Evolutionary conservation across 176 grass and related monocot genomes (phyloP), one percentile per base, ranked within the genome.

Genomic region (Avena eriantha): DNA sequence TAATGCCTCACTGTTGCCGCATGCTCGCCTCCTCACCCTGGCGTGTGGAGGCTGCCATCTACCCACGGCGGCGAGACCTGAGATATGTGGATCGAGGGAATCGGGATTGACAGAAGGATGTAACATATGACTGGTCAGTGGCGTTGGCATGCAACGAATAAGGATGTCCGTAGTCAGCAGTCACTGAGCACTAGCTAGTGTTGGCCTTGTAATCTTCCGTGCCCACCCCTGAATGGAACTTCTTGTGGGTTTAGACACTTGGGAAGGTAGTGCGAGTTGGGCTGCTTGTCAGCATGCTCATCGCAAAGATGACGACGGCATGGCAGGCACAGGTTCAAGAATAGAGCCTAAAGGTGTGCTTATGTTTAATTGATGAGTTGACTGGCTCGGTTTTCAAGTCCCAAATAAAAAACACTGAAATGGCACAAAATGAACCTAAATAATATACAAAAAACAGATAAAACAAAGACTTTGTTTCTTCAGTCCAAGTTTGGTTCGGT

Each of bases 311-410:
- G 63, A 66, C 26, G 13, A 16, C 63, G 31, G 63, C 63, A 67
- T 67, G 64, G 31, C 2, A 34, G 31, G 15, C 64, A 67, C 64
- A 4, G 64, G 31, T 67, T 67, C 29, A 14, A 67, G 64, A 67
- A 67, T 67, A 67, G 29, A 34, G 64, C 64, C 29, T 67, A 67
- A 14, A 34, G 29, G 64, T 18, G 29, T 67, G 14, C 64, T 67
- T 67, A 35, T 67, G 64, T 35, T 67, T 67, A 34, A 67, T 35
- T 67, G 29, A 67, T 34, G 64, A 67, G 64, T 67, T 67, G 29
- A 67, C 29, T 67, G 29, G 34, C 64, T 67, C 15, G 7, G 31
- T 66, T 66, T 66, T 23, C 63, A 66, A 66, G 26, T 66, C 63
- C 63, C 13, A 66, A 33, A 66, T 66, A 15, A 66, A 66, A 66